A percentile compares a stretch with the other conserved stretches of the same genome.
phyloP scores from a whole-genome alignment of 768 basidiomycete species.

The Macrolepiota dolichaula region DNA sequence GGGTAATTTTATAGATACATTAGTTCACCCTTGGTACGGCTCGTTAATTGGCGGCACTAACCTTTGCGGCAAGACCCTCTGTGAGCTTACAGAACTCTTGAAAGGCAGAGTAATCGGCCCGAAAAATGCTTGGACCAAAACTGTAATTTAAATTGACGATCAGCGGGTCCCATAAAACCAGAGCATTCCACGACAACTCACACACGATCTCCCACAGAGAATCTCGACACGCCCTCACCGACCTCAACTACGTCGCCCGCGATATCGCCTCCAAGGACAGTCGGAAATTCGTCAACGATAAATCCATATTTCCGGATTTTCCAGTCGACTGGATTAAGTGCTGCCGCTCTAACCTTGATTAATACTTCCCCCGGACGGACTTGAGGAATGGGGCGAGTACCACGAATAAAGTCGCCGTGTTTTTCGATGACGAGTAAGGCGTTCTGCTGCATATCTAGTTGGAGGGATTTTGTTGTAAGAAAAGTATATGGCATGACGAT shows the following conservation, averaged over 20 bases:
- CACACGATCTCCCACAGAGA: conserved; percentile 53
- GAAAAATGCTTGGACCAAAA: conserved; percentile 24
- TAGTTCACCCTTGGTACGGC: too few species aligned
- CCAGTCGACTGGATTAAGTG: conserved; percentile 51
- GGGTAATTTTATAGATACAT: too few species aligned
- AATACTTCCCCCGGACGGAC: conserved; percentile 38
- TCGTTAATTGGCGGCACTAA: conserved; percentile 6
- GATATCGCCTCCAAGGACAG: conserved; percentile 44
- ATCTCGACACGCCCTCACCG: conserved; percentile 47
- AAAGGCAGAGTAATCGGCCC: conserved; percentile 31
- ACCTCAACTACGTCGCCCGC: conserved; percentile 50
- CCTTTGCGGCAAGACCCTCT: conserved; percentile 34
- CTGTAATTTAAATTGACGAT: not conserved
- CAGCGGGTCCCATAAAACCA: not conserved
- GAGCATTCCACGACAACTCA: conserved; percentile 23
- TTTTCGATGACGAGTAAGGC: conserved; percentile 19
- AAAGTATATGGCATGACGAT: too few species aligned
- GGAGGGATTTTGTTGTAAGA: too few species aligned
- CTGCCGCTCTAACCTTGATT: conserved; percentile 34
- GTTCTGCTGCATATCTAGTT: conserved; percentile 17
- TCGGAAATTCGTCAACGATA: conserved; percentile 39
- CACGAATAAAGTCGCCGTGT: conserved; percentile 18
- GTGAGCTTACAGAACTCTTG: conserved; percentile 38
- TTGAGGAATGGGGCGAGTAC: conserved; percentile 13
- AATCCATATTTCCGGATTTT: conserved; percentile 41